Evolutionary conservation across 805 yeast genomes (phyloP).

Genomic region (Monosporozyma solicola): DNA sequence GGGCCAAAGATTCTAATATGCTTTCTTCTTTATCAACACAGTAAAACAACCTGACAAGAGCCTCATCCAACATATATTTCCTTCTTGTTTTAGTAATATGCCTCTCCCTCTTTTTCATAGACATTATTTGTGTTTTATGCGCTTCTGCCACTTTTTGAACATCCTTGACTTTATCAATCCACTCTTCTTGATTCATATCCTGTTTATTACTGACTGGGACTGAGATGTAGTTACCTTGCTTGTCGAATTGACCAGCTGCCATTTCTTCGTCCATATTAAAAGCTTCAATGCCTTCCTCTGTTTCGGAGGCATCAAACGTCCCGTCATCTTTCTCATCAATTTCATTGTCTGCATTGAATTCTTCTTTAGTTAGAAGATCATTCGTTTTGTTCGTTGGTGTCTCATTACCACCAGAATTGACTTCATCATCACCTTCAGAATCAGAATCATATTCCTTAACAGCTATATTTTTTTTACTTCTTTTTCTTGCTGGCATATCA

Average conservation of each 20-base stretch:
- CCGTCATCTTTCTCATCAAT: not conserved
- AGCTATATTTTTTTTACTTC: not conserved
- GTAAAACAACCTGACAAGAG: constrained; percentile 27
- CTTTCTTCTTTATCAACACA: constrained; percentile 41
- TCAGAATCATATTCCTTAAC: not conserved
- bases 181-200: constrained; percentile 10
- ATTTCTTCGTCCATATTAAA: constrained; percentile 43
- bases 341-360: constrained; percentile 16
- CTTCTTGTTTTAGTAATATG: constrained; percentile 10
- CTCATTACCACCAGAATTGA: constrained; percentile 2
- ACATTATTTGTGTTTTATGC: constrained; percentile 5
- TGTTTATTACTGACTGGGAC: constrained; percentile 1
- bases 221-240: constrained; percentile 38
- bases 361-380: constrained; percentile 20
- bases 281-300: constrained; percentile 33
- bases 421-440: constrained; percentile 5
- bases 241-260: constrained; percentile 42
- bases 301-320: not conserved
- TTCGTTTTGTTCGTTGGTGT: not conserved
- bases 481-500: not conserved
- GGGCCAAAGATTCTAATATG: constrained; percentile 39
- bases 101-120: constrained; percentile 18
- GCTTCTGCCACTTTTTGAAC: constrained; percentile 10
- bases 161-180: constrained; percentile 20
- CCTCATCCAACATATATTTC: constrained; percentile 19